Evolutionary conservation across 495 filamentous ascomycete genomes (phyloP), one percentile per base, ranked within the genome.

Genomic region (Hypoxylon fragiforme): DNA sequence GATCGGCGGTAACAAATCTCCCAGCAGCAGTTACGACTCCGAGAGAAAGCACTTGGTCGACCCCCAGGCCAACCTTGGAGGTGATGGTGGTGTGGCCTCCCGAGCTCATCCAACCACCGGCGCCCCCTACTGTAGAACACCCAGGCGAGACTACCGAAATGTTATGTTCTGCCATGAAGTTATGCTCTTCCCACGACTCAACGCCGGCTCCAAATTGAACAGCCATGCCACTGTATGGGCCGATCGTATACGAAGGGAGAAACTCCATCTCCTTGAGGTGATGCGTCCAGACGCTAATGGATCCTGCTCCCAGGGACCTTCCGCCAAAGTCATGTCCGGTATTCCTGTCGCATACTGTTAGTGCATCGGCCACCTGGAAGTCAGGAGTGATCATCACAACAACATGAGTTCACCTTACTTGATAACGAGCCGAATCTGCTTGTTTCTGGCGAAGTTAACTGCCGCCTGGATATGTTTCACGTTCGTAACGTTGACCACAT

Each of bases 261-360:
- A 76, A 63, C 19, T 79, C 60, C 19, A 72, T 69, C 8, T 61
- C 63, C 58, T 81, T 79, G 34, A 81, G 61, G 26, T 73, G 51
- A 66, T 79, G 84, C 1, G 84, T 86, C 81, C 83, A 87, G 31
- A 87, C 64, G 36, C 74, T 73, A 3, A 87, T 64, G 6, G 79
- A 71, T 13, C 82, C 81, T 2, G 76, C 74, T 22, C 82, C 77
- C 0, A 61, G 53, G 1, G 63, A 78, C 56, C 82, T 80, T 24
- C 81, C 83, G 12, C 66, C 68, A 57, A 80, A 85, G 62, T 87
- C 84, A 62, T 88, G 84, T 12, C 85, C 85, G 1, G 85, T 87
- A 55, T 84, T 88, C 70, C 84, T 85, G 41, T 32, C 30, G 12
- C 2, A 32, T 18, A 21, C 3, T 20, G 48, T 51, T 36, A 32